A percentile compares a stretch with the other conserved stretches of the same genome.
phyloP scores from a whole-genome alignment of 371 early-diverging fungal species.

The Capniomyces stellatus region DNA sequence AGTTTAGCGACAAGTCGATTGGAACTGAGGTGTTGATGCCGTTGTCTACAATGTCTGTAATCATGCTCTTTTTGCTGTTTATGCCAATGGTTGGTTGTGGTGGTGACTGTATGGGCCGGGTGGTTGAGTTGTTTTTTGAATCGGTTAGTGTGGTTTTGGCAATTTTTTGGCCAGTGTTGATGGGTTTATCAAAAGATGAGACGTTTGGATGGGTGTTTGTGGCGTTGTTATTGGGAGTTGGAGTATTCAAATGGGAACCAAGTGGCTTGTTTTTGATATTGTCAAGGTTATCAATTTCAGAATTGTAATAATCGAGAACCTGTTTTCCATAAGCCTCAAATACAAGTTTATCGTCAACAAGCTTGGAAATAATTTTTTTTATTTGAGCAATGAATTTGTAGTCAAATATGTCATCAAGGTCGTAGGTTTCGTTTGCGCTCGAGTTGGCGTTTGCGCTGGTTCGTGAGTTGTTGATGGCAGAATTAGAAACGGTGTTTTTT shows the following conservation, averaged over 20 bases:
- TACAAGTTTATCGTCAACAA: neutral
- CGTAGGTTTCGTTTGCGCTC: too few species aligned
- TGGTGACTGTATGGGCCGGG: too few species aligned
- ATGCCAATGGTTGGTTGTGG: too few species aligned
- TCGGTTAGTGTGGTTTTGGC: neutral
- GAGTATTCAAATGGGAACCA: neutral
- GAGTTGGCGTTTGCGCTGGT: neutral
- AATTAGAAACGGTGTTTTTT: neutral
- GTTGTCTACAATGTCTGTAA: too few species aligned
- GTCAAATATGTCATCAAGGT: slow-evolving; percentile 1
- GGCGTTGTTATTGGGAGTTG: neutral
- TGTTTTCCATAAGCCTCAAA: neutral
- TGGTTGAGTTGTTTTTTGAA: too few species aligned
- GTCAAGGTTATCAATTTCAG: too few species aligned
- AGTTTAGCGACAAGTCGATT: too few species aligned
- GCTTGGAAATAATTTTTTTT: neutral
- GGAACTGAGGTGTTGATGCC: too few species aligned
- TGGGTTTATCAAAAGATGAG: neutral
- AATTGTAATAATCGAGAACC: neutral
- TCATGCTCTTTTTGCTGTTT: too few species aligned
- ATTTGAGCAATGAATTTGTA: neutral
- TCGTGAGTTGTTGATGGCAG: neutral
- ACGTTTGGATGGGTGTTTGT: neutral
- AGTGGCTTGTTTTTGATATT: neutral
- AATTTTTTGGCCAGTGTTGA: neutral